Evolutionary conservation across 164 flowering plant genomes (phyloP).

Genomic region (Magnolia officinalis): DNA sequence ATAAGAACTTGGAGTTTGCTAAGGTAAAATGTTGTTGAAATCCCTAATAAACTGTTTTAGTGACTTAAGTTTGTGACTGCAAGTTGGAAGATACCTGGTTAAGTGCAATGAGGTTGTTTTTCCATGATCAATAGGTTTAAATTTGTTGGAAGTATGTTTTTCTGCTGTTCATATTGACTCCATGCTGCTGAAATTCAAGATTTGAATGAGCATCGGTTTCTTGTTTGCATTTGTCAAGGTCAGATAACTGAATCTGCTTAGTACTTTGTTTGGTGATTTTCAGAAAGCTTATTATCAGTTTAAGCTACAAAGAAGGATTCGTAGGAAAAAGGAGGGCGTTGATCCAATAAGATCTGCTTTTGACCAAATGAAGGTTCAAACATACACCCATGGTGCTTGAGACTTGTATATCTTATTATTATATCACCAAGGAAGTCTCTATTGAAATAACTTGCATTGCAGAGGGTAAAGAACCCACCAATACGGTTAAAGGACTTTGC

Average conservation of each 20-base stretch:
- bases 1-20: not conserved
- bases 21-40: not conserved
- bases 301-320: conserved; percentile 32
- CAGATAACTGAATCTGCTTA: conserved; percentile 8
- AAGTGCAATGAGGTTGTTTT: not conserved
- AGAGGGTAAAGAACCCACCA: conserved; percentile 97
- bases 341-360: conserved; percentile 92
- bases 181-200: not conserved
- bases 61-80: not conserved
- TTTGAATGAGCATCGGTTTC: not conserved
- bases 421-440: not conserved
- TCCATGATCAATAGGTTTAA: too few species aligned
- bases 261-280: conserved; percentile 22
- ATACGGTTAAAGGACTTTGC: conserved; percentile 80
- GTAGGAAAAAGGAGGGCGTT: conserved; percentile 59
- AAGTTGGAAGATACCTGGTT: not conserved
- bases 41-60: not conserved
- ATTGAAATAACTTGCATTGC: conserved; percentile 17
- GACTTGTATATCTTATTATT: not conserved
- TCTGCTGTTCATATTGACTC: not conserved
- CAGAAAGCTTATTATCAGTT: conserved; percentile 53
- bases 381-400: not conserved
- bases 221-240: not conserved
- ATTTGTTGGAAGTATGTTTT: not conserved
- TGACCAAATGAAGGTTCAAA: conserved; percentile 84